Evolutionary conservation across 2,329 filamentous ascomycete genomes (phyloP), one percentile per base, ranked within the genome.

Genomic region (Talaromyces piceae): DNA sequence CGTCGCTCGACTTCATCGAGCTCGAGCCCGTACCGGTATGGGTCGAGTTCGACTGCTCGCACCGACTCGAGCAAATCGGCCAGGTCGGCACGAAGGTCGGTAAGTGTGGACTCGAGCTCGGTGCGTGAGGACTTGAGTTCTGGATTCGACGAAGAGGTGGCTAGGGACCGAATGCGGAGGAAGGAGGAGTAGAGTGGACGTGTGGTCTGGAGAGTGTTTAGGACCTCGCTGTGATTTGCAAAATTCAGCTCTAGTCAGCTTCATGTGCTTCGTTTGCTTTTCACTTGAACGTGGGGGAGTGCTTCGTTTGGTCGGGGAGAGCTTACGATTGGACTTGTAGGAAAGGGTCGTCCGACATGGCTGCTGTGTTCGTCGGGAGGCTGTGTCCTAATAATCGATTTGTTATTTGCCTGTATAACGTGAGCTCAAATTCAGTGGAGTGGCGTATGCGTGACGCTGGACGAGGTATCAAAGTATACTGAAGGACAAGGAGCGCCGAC

Each of bases 121-220:
- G 70, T 67, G 51, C 81, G 80, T 4, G 82, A 77, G 72, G 84
- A 81, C 41, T 76, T 69, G 16, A 84, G 78, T 67, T 85, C 81
- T 11, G 89, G 90, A 16, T 88, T 91, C 41, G 77, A 77, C 12
- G 84, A 73, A 7, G 81, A 79, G 37, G 84, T 84, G 53, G 84
- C 81, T 23, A 95, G 84, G 43, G 90, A 93, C 64, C 90, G 88
- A 73, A 98, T 98, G 65, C 93, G 91, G 41, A 95, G 81, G 75
- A 95, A 98, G 13, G 91, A 96, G 57, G 87, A 84, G 77, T 96
- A 96, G 52, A 96, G 83, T 48, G 91, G 85, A 8, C 91, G 86
- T 49, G 88, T 87, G 12, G 82, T 82, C 58, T 86, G 80, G 57
- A 98, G 83, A 55, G 94, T 87, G 57, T 83, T 75, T 59, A 95